Evolutionary conservation across 2,329 filamentous ascomycete genomes (phyloP).

Genomic region (Diaporthe ampelina): DNA sequence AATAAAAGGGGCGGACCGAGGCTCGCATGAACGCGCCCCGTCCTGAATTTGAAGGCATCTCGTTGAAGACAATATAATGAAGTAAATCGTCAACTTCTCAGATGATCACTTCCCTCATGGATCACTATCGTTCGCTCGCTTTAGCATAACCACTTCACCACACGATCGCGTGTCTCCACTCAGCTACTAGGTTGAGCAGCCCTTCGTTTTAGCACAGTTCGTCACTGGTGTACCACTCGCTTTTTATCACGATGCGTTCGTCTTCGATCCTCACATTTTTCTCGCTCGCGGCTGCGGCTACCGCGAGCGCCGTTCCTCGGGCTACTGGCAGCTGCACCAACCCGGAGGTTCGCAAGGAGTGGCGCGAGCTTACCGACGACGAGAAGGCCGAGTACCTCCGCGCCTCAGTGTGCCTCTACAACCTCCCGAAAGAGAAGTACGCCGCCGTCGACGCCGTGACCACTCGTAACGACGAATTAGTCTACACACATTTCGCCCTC

Average conservation of each 20-base stretch:
- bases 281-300: neutral
- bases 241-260: neutral
- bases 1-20: neutral
- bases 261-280: neutral
- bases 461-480: neutral
- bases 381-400: constrained; percentile 14
- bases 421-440: neutral
- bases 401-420: neutral
- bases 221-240: neutral
- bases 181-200: neutral
- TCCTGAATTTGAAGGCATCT: neutral
- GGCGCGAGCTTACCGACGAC: constrained; percentile 10
- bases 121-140: neutral
- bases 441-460: neutral
- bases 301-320: neutral
- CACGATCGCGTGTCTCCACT: neutral
- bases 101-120: neutral
- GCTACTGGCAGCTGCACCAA: neutral
- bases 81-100: neutral
- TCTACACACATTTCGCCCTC: constrained; percentile 4
- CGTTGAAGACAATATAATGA: neutral
- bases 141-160: neutral
- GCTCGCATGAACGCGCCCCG: neutral
- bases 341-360: constrained; percentile 8
- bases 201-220: neutral